These are phyloP conservation scores for baker's yeast (Saccharomyces cerevisiae) DNA, from an alignment of 805 yeast genomes.

Conservation along the genomic window DNA sequence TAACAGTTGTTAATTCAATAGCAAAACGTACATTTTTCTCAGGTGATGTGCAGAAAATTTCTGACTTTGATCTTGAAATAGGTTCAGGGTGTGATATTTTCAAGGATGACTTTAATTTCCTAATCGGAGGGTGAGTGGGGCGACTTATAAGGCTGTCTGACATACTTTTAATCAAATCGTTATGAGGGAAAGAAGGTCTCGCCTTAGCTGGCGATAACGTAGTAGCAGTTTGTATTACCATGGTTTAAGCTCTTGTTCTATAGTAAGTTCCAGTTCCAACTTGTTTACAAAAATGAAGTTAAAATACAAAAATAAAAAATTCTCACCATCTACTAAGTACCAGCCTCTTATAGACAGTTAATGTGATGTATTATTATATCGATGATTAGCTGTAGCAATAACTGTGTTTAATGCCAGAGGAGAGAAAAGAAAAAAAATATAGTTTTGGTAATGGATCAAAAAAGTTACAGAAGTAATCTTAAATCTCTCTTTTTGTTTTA, in stretches of 20 bases:
- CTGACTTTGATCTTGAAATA: constrained; percentile 7
- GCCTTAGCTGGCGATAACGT: neutral
- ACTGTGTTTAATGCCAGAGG: neutral
- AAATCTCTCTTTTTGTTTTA: neutral
- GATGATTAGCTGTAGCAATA: neutral
- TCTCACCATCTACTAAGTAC: neutral
- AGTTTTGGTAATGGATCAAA: neutral
- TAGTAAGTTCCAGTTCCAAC: neutral
- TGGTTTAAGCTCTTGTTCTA: neutral
- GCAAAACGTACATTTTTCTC: constrained; percentile 61
- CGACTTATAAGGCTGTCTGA: neutral
- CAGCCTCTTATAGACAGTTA: neutral
- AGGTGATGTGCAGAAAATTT: constrained; percentile 12
- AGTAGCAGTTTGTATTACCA: constrained; percentile 2
- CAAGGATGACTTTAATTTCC: constrained; percentile 21
- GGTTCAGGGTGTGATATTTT: constrained; percentile 13
- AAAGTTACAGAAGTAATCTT: neutral
- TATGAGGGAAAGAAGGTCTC: neutral
- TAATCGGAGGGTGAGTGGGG: constrained; percentile 2
- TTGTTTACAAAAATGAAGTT: neutral
- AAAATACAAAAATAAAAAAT: neutral
- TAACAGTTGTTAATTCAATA: constrained; percentile 48
- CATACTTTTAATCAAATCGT: neutral
- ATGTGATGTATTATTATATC: neutral
- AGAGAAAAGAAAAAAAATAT: neutral